Percentiles rank a stretch among this genome's conserved stretches.
Evolutionary conservation across 176 grass and related monocot genomes (phyloP).

Genomic region (Triticum dicoccoides): DNA sequence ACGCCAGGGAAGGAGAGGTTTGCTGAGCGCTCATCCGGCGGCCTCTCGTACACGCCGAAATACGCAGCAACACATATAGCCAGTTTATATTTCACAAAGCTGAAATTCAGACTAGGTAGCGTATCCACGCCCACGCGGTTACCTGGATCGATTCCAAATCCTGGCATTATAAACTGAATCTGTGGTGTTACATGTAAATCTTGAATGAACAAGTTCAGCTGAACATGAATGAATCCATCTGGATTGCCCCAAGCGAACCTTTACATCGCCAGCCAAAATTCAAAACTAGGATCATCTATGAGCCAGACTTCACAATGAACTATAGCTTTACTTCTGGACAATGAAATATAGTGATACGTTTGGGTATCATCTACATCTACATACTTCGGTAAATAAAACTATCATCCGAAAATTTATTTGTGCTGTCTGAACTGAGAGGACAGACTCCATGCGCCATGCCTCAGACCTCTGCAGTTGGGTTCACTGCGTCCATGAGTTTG

Average conservation of each 20-base stretch:
- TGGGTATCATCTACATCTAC: not conserved
- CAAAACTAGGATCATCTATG: not conserved
- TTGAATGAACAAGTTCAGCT: too few species aligned
- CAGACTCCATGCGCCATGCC: slow-evolving; percentile 12
- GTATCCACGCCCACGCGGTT: not conserved
- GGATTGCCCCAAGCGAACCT: not conserved
- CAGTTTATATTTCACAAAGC: not conserved
- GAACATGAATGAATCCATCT: not conserved
- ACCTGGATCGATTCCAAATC: too few species aligned
- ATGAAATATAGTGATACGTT: not conserved
- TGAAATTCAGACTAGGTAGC: not conserved
- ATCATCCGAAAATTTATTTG: slow-evolving; percentile 6
- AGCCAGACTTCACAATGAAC: not conserved
- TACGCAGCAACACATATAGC: not conserved
- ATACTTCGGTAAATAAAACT: not conserved
- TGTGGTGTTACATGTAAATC: too few species aligned
- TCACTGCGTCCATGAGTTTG: slow-evolving; percentile 84
- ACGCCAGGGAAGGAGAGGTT: too few species aligned
- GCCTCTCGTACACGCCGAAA: not conserved
- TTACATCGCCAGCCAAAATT: slow-evolving; percentile 16
- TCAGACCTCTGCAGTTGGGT: slow-evolving; percentile 39
- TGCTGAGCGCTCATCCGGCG: too few species aligned
- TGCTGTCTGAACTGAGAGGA: slow-evolving; percentile 8
- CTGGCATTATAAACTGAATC: too few species aligned
- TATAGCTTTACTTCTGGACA: not conserved